Evolutionary conservation across 192 early-diverging fungal genomes (phyloP).

Genomic region (Backusella parvicylindrica): DNA sequence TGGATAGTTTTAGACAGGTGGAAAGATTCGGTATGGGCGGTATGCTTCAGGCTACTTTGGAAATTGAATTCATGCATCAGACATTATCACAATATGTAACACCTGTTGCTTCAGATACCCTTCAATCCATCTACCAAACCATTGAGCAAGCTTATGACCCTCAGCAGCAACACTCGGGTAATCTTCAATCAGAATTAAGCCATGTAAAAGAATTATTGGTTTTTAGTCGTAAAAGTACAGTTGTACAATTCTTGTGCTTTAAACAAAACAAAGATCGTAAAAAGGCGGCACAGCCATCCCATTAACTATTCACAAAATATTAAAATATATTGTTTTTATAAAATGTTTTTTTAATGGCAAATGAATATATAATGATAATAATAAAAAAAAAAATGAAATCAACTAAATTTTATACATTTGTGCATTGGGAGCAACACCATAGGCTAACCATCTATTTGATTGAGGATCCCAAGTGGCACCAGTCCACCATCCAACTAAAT

Average conservation of each 20-base stretch:
- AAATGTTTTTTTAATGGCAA: neutral
- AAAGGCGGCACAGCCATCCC: slow-evolving; percentile 33
- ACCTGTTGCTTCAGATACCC: slow-evolving; percentile 56
- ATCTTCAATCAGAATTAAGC: slow-evolving; percentile 48
- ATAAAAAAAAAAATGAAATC: neutral
- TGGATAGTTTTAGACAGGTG: slow-evolving; percentile 73
- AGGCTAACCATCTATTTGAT: neutral
- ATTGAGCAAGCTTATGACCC: slow-evolving; percentile 65
- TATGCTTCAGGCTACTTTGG: slow-evolving; percentile 91
- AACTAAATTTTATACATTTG: neutral
- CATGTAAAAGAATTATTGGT: slow-evolving; percentile 51
- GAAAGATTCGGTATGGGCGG: slow-evolving; percentile 88
- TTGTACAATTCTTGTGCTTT: slow-evolving; percentile 58
- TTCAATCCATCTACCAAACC: slow-evolving; percentile 73
- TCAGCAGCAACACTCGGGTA: slow-evolving; percentile 39
- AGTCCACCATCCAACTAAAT: neutral
- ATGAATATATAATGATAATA: neutral
- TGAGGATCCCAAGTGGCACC: neutral
- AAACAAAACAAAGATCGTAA: slow-evolving; percentile 39
- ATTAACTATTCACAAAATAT: neutral
- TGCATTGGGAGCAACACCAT: neutral
- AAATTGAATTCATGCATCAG: slow-evolving; percentile 87
- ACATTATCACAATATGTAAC: slow-evolving; percentile 78
- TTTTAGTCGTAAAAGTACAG: slow-evolving; percentile 47
- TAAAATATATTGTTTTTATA: neutral